Evolutionary conservation across 768 basidiomycete genomes (phyloP).

Genomic region (Suillus sp.): DNA sequence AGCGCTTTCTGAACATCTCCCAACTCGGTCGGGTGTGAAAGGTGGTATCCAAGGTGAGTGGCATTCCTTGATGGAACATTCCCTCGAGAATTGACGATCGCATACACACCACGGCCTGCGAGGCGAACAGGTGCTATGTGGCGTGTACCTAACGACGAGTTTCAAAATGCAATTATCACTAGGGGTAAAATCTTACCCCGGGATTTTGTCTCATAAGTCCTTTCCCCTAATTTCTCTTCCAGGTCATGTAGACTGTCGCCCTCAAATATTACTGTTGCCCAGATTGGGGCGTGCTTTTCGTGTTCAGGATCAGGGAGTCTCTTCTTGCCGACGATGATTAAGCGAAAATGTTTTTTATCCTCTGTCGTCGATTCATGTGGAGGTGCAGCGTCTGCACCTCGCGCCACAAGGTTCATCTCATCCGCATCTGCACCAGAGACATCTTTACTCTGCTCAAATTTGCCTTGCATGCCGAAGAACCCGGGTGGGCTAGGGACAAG

Average conservation of each 20-base stretch:
- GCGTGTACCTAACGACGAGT: slow-evolving; percentile 42
- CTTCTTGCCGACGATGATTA: slow-evolving; percentile 62
- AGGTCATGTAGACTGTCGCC: slow-evolving; percentile 52
- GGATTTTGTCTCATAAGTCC: slow-evolving; percentile 64
- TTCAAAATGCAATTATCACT: background rate
- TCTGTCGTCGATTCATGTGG: slow-evolving; percentile 37
- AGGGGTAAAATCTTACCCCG: slow-evolving; percentile 38
- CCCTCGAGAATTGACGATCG: slow-evolving; percentile 53
- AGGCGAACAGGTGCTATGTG: slow-evolving; percentile 55
- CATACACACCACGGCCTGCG: slow-evolving; percentile 60
- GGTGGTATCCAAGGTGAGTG: slow-evolving; percentile 60
- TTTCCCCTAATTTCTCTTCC: slow-evolving; percentile 50
- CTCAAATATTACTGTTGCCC: slow-evolving; percentile 51
- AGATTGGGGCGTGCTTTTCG: slow-evolving; percentile 51
- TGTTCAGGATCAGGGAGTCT: slow-evolving; percentile 50
- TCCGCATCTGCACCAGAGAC: slow-evolving; percentile 17
- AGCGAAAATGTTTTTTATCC: slow-evolving; percentile 48
- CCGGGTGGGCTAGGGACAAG: slow-evolving; percentile 57
- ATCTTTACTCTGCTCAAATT: slow-evolving; percentile 18
- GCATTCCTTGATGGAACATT: slow-evolving; percentile 45
- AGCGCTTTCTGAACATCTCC: slow-evolving; percentile 59
- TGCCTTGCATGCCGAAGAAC: slow-evolving; percentile 31
- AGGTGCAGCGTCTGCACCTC: slow-evolving; percentile 54
- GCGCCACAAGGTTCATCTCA: slow-evolving; percentile 45
- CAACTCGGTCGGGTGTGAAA: slow-evolving; percentile 52